Percentiles rank a stretch among this genome's conserved stretches.
Evolutionary conservation across 139 green algal genomes (phyloP).

Genomic region (Picochlorum costavermella): DNA sequence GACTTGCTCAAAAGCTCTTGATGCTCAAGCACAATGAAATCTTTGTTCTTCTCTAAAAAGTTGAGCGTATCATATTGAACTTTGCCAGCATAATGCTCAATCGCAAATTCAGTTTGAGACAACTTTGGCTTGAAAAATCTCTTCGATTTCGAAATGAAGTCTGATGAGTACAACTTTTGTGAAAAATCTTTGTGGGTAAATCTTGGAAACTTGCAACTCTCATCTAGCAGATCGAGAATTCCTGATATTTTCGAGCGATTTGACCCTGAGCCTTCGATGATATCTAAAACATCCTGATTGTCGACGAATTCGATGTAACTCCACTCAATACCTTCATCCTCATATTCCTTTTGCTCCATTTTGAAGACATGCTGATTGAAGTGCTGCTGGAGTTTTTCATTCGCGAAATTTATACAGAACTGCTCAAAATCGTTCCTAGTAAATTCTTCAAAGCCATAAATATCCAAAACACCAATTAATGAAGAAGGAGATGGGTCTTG

Average conservation of each 20-base stretch:
- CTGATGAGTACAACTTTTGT: slow-evolving; percentile 72
- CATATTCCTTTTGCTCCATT: slow-evolving; percentile 98
- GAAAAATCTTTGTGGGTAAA: slow-evolving; percentile 69
- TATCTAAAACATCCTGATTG: slow-evolving; percentile 95
- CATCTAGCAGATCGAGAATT: slow-evolving; percentile 93
- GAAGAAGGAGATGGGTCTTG: slow-evolving; percentile 47
- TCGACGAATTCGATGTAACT: slow-evolving; percentile 98
- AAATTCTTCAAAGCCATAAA: slow-evolving; percentile 96
- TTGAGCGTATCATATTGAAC: slow-evolving; percentile 69
- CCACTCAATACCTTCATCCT: slow-evolving; percentile 96
- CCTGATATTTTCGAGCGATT: slow-evolving; percentile 32
- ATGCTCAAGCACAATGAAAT: slow-evolving; percentile 97
- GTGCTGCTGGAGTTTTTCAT: slow-evolving; percentile 99
- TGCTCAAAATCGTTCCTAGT: slow-evolving; percentile 90
- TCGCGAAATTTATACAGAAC: slow-evolving; percentile 99
- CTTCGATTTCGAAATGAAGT: slow-evolving; percentile 38
- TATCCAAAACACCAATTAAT: slow-evolving; percentile 88
- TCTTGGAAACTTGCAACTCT: slow-evolving; percentile 75
- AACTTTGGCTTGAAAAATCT: slow-evolving; percentile 88
- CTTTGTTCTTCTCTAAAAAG: slow-evolving; percentile 76
- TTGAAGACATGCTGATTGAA: slow-evolving; percentile 99
- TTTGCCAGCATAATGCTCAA: slow-evolving; percentile 91
- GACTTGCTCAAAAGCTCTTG: slow-evolving; percentile 72
- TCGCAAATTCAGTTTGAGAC: slow-evolving; percentile 75
- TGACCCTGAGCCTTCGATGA: slow-evolving; percentile 65